Evolutionary conservation across 2,329 filamentous ascomycete species (phyloP), one percentile per base, ranked within the genome.

Genomic region (Stagonosporopsis vannaccii): DNA sequence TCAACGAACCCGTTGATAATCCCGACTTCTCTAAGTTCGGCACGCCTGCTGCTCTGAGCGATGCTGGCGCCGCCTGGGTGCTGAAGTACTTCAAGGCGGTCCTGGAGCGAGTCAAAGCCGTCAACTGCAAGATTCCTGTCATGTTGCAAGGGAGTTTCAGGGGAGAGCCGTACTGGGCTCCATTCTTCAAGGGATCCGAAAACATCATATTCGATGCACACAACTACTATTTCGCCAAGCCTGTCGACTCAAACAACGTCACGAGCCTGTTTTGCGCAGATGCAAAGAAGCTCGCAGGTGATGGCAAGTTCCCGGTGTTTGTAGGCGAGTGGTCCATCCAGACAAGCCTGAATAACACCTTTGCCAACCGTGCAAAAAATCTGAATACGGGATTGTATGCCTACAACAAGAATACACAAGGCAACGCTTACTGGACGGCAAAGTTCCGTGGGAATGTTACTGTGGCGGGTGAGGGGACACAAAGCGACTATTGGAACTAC

Each of bases 1-100:
- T 78, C 60, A 78, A 78, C 60, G 75, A 78, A 47, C 62, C 74
- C 0, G 67, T 60, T 26, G 76, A 78, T 62, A 75, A 58, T 30
- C 45, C 39, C 11, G 56, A 74, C 54, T 59, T 77, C 30, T 53
- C 62, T 7, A 66, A 54, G n/a, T 77, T 77, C 42, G 74, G 66
- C 22, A 70, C 68, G 2, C 59, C 70, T 3, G 67, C 67, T 12
- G 70, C 68, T 7, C 63, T 77, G 3, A 65, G 71, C 1, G 61
- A 65, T 9, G 61, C 58, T 17, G 73, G 68, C 25, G 63, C 67
- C 9, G 63, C 59, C 28, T 77, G 71, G 70, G 63, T 75, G 6
- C 60, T 66, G 28, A 71, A 63, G 8, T 77, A 77, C 62, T 66
- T 76, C 35, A 49, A 56, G n/a, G 60, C 49, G 12, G 65, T 67